Evolutionary conservation across 208 protist species (phyloP), one percentile per base, ranked within the genome.

Genomic region (Naegleria fowleri): DNA sequence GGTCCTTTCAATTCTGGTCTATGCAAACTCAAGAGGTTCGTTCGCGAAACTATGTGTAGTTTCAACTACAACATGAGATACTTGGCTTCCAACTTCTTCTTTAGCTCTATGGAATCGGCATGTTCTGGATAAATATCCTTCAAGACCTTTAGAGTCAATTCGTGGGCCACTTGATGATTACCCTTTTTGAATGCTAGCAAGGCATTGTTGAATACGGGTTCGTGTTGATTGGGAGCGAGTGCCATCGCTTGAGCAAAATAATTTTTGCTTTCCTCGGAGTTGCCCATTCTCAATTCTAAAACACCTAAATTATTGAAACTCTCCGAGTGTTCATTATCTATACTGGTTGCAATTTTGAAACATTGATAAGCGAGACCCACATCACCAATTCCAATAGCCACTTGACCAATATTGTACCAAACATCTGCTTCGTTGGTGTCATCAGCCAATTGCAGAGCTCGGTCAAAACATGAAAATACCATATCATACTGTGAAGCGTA

Each of bases 401-500:
- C 93, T 91, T 98, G 97, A 11, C 97, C 97, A 91, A 99, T 96
- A 93, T 99, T 99, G 93, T 98, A 99, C 97, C 97, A 98, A 39
- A 98, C 93, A 91, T 98, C 96, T 11, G 97, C 94, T 90, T 94
- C 90, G 38, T 93, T 92, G 88, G 96, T 95, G 36, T 97, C 95
- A 38, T 91, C 90, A 87, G 95, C 95, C 33, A 95, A 90, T n/a
- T 92, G 90, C 38, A 98, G 90, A 29, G 96, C 97, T 9, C 95
- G 93, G 90, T 98, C 96, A 48, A 99, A 96, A 92, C 97, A 98
- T 91, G 93, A 95, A 13, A 99, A 94, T 25, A 96, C 95, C 83
- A 98, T 95, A 92, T 99, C 97, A 92, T 97, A 96, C 93, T 98
- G 96, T 15, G 94, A 96, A 33, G 96, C 94, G 94, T 97, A 97